Percentiles rank a stretch among this genome's conserved stretches.
These are phyloP conservation scores for Globisporangium heterothallicum DNA, from an alignment of 352 stramenopile genomes.

Conservation along the genomic window DNA sequence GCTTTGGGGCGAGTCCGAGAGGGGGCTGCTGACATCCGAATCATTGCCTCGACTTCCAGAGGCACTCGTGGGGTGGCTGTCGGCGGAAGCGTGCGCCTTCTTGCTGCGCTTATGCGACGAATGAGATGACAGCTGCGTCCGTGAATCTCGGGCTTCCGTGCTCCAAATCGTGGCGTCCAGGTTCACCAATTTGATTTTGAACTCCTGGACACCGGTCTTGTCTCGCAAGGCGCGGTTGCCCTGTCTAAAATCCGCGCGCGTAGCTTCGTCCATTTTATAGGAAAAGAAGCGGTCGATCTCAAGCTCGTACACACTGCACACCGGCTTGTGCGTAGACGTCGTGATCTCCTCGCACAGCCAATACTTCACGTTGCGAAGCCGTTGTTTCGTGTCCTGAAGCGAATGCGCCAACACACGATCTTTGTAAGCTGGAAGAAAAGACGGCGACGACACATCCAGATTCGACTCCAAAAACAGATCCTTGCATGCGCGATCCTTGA, in stretches of 20 bases:
- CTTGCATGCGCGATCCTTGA: constrained; percentile 48
- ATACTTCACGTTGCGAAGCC: constrained; percentile 34
- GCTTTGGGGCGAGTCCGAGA: constrained; percentile 11
- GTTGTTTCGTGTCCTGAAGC: constrained; percentile 32
- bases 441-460: constrained; percentile 20
- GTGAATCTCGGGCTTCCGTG: constrained; percentile 10
- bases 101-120: constrained; percentile 7
- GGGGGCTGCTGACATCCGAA: constrained; percentile 8
- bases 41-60: constrained; percentile 4
- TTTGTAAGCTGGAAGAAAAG: constrained; percentile 52
- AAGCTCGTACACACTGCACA: constrained; percentile 44
- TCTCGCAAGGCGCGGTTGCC: constrained; percentile 28
- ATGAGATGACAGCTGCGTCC: constrained; percentile 3
- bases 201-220: constrained; percentile 38
- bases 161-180: constrained; percentile 54
- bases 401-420: constrained; percentile 60
- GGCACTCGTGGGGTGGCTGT: background rate
- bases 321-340: constrained; percentile 44
- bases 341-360: constrained; percentile 44
- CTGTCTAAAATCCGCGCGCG: constrained; percentile 17
- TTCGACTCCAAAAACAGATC: constrained; percentile 45
- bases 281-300: constrained; percentile 52
- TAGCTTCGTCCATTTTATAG: constrained; percentile 27
- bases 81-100: background rate
- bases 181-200: constrained; percentile 49